phyloP scores from a whole-genome alignment of 257 asterid genomes.

The Oldenlandia corymbosa region DNA sequence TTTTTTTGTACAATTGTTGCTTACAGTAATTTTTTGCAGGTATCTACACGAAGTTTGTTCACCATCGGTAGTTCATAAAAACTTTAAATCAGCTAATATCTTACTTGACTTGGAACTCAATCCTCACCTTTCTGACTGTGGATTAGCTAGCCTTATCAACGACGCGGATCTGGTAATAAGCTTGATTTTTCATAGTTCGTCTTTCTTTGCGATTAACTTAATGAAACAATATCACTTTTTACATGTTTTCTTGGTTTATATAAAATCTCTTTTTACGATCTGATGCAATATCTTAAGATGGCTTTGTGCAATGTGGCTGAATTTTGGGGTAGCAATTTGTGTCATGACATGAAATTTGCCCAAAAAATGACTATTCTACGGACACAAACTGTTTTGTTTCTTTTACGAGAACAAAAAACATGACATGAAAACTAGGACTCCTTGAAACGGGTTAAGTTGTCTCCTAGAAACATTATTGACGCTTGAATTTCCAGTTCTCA shows the following conservation, averaged over 20 bases:
- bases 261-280: too few species aligned
- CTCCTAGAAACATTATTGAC: too few species aligned
- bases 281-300: background rate
- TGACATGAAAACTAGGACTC: too few species aligned
- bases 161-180: conserved; percentile 81
- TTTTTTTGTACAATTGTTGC: too few species aligned
- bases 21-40: conserved; percentile 39
- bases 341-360: too few species aligned
- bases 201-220: background rate
- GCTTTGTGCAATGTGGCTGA: background rate
- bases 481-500: too few species aligned
- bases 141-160: conserved; percentile 61
- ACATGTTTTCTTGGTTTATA: too few species aligned
- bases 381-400: too few species aligned
- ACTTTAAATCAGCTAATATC: conserved; percentile 80
- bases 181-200: background rate
- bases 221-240: background rate
- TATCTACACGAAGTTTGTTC: conserved; percentile 93
- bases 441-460: too few species aligned
- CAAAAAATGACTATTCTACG: too few species aligned
- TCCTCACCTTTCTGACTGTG: conserved; percentile 92
- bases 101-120: conserved; percentile 82
- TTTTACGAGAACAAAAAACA: too few species aligned
- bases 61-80: conserved; percentile 81
- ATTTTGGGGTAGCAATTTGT: too few species aligned